phyloP scores from a whole-genome alignment of 2,329 filamentous ascomycete genomes.

The Penicillium thymicola region DNA sequence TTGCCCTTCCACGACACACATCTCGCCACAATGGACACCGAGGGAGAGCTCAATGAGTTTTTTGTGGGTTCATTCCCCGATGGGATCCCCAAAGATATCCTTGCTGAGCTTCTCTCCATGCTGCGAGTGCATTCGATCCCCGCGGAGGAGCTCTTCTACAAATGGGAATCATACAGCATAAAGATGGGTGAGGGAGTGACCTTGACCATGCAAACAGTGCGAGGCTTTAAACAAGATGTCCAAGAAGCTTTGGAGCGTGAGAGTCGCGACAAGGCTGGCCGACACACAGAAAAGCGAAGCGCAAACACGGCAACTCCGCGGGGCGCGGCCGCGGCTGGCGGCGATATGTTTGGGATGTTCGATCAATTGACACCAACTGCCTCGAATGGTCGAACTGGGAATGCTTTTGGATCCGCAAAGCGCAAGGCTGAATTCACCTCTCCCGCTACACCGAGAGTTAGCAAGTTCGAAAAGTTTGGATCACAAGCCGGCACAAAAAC shows the following conservation, averaged over 20 bases:
- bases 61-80: constrained; percentile 55
- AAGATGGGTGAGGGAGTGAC: constrained; percentile 85
- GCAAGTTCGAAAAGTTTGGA: constrained; percentile 46
- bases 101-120: constrained; percentile 79
- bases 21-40: constrained; percentile 46
- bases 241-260: constrained; percentile 80
- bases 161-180: constrained; percentile 98
- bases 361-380: constrained; percentile 68
- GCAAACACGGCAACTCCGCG: constrained; percentile 59
- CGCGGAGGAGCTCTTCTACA: constrained; percentile 88
- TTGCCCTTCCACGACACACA: not conserved
- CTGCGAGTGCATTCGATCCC: constrained; percentile 77
- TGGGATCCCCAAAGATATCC: constrained; percentile 70
- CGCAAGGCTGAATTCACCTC: constrained; percentile 52
- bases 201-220: constrained; percentile 66
- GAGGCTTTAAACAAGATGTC: constrained; percentile 79
- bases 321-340: constrained; percentile 51
- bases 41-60: constrained; percentile 55
- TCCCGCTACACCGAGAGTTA: constrained; percentile 42
- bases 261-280: constrained; percentile 60
- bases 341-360: constrained; percentile 81
- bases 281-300: constrained; percentile 61
- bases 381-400: constrained; percentile 35
- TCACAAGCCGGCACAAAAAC: constrained; percentile 49
- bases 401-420: constrained; percentile 47